Evolutionary conservation across 1,284 basidiomycete species (phyloP).

Genomic region (Tetrapyrgos nigripes): DNA sequence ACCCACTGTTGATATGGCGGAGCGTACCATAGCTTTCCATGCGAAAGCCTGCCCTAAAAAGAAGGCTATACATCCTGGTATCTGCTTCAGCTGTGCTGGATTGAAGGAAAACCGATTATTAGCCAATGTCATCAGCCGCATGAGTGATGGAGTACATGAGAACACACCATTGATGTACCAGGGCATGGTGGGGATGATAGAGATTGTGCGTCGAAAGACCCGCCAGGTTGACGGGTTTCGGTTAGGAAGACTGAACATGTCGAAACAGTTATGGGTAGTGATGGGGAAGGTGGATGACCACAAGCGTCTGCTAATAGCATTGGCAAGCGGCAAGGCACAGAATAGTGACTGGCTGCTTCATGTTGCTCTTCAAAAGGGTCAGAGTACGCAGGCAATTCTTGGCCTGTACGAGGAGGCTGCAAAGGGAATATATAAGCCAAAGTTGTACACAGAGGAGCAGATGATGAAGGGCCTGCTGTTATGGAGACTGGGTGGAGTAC

Average conservation of each 20-base stretch:
- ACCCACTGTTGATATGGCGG: no score
- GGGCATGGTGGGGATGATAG: constrained; percentile 10
- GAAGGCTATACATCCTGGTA: no score
- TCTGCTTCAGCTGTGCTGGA: not conserved
- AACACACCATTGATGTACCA: constrained; percentile 10
- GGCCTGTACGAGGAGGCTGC: constrained; percentile 7
- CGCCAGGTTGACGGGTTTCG: constrained; percentile 9
- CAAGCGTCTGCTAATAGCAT: constrained; percentile 18
- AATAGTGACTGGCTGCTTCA: constrained; percentile 6
- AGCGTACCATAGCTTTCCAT: no score
- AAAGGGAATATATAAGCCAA: constrained; percentile 12
- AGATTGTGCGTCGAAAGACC: not conserved
- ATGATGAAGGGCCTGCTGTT: constrained; percentile 8
- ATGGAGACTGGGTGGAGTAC: constrained; percentile 18
- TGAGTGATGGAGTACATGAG: constrained; percentile 14
- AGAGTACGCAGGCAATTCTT: constrained; percentile 4
- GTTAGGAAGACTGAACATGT: constrained; percentile 10
- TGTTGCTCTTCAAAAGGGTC: constrained; percentile 5
- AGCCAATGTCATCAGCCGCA: not conserved
- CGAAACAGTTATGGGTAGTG: not conserved
- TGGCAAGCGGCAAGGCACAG: not conserved
- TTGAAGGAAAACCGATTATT: not conserved
- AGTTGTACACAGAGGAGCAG: constrained; percentile 12
- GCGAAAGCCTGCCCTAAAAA: no score
- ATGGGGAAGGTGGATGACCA: constrained; percentile 14